Evolutionary conservation across 2,329 filamentous ascomycete genomes (phyloP), one percentile per base, ranked within the genome.

Genomic region (Metarhizium album): DNA sequence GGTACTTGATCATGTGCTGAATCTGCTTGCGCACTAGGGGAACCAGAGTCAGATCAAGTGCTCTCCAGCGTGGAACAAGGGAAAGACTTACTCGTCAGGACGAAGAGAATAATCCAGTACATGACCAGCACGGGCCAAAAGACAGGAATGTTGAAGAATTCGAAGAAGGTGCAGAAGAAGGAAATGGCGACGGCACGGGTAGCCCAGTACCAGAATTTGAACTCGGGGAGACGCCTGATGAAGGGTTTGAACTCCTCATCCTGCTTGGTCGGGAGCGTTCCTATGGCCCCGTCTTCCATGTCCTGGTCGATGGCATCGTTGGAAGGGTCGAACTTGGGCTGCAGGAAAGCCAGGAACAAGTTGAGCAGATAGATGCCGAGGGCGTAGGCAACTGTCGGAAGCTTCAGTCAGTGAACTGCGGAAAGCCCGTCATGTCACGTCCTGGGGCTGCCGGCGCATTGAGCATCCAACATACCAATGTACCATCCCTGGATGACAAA

Each of bases 1-100:
- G 88, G 76, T 97, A 98, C 76, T 97, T 98, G 79, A 98, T 91
- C 93, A 98, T 98, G 74, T 97, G 93, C 74, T 98, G 93, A 61
- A 98, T 98, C 74, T 98, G 93, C 76, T 93, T 88, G 71, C 93
- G 83, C 93, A 98, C 90, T 95, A 60, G 22, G n/a, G 42, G 23
- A 35, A 7, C 22, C 2, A 48, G 52, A 50, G 55, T 47, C 5
- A 52, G 22, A 27, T 31, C 7, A 8, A n/a, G 23, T 11, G 20
- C 50, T 33, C 47, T 31, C 40, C 3, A 42, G 20, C 22, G 9
- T 24, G 16, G 38, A 40, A 18, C 53, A 18, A 40, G 31, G 37
- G 8, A 16, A 22, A 11, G 18, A 80, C 89, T 68, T 76, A 95
- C 90, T 98, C 51, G 93, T 98, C 70, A 98, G 74, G 62, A 90